These are phyloP conservation scores for Acanthamoeba castellanii DNA, from an alignment of 208 protist species.

Conservation along the genomic window DNA sequence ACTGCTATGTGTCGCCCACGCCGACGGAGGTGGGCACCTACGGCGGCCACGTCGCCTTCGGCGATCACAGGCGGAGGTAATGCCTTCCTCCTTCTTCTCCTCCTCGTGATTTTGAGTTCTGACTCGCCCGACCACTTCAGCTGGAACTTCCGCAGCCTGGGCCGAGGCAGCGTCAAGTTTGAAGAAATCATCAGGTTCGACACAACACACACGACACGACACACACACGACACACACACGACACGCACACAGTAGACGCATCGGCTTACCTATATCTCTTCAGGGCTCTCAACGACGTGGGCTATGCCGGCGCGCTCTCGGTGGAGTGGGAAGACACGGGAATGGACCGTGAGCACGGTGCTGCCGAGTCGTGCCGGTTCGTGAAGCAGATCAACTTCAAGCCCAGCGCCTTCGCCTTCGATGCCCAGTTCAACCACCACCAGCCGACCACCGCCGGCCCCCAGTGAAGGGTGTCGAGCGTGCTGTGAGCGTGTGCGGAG, in stretches of 20 bases:
- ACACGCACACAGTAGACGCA: too few relatives aligned
- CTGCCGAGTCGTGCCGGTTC: background rate
- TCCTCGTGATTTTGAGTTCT: too few relatives aligned
- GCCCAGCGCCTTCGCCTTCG: background rate
- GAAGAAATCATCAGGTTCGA: background rate
- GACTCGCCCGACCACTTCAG: background rate
- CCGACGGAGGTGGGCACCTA: background rate
- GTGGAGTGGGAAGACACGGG: background rate
- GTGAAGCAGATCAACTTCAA: background rate
- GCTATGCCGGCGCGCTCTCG: background rate
- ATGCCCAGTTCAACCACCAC: background rate
- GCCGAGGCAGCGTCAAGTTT: background rate
- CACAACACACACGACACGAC: too few relatives aligned
- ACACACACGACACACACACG: too few relatives aligned
- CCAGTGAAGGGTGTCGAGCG: too few relatives aligned
- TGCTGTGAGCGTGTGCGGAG: too few relatives aligned
- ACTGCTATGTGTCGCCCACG: conserved; percentile 23
- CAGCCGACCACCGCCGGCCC: too few relatives aligned
- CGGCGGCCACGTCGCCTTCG: conserved; percentile 15
- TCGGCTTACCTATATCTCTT: too few relatives aligned
- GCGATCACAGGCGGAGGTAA: conserved; percentile 16
- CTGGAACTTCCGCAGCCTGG: background rate
- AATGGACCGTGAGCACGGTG: background rate
- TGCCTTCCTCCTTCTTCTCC: too few relatives aligned
- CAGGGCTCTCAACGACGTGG: background rate